Conservation (phyloP, 2,329 filamentous ascomycete species). For the Aspergillus proliferans region DNA sequence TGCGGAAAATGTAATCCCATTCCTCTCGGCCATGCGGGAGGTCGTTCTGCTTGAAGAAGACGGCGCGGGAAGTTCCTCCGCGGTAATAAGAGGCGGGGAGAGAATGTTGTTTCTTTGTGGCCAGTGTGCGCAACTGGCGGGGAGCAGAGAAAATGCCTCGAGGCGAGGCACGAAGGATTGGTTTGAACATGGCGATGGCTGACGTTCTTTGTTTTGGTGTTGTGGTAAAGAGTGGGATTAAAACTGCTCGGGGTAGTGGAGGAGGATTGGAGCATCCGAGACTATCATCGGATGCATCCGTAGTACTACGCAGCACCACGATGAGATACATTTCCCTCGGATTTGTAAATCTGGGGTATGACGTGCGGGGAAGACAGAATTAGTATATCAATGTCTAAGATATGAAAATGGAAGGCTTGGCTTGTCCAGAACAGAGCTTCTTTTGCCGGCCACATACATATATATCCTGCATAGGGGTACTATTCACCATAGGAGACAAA, state of each 20-base stretch:
- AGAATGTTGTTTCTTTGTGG: conserved; percentile 20
- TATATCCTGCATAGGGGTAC: too few species aligned
- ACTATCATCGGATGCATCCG: background rate
- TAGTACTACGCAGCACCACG: background rate
- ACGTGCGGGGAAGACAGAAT: too few species aligned
- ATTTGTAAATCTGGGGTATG: too few species aligned
- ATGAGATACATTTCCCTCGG: too few species aligned
- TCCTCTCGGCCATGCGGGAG: conserved; percentile 42
- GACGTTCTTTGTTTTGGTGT: background rate
- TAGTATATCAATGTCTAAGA: too few species aligned
- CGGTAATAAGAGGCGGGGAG: conserved; percentile 57
- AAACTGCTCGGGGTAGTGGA: too few species aligned
- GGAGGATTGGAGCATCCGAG: background rate
- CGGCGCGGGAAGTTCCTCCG: conserved; percentile 63
- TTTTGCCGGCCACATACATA: background rate
- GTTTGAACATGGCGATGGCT: background rate
- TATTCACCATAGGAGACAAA: too few species aligned
- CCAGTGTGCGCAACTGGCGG: background rate
- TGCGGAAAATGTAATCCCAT: conserved; percentile 53
- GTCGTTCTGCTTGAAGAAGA: conserved; percentile 52
- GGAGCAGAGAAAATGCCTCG: background rate
- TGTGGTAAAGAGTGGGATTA: background rate
- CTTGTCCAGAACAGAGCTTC: background rate
- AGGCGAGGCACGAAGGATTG: background rate
- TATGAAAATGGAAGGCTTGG: background rate